Conservation (phyloP, 768 basidiomycete species). For the Chalciporus piperatus region DNA sequence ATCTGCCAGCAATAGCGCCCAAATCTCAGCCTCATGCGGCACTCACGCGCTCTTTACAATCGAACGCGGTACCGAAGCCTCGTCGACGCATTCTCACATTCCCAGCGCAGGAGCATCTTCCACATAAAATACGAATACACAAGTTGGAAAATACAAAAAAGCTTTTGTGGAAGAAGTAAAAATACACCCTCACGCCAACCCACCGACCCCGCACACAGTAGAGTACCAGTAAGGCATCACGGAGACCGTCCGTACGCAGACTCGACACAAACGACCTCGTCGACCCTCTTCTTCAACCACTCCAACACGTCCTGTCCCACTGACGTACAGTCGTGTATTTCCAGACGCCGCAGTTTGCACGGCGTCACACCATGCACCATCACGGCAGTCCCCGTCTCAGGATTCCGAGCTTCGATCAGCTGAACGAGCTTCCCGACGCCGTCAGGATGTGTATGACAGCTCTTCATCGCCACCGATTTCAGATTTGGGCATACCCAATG, state of each 20-base stretch:
- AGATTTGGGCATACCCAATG: conserved; percentile 68
- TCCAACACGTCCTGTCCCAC: conserved; percentile 66
- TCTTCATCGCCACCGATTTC: conserved; percentile 56
- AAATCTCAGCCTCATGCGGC: conserved; percentile 7
- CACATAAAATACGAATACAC: conserved; percentile 23
- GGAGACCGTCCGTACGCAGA: conserved; percentile 46
- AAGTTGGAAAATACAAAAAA: conserved; percentile 2
- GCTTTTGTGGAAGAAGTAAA: conserved; percentile 5
- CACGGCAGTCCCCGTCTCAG: conserved; percentile 37
- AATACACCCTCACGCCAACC: neutral
- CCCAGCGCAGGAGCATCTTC: too few relatives aligned
- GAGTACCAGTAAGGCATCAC: conserved; percentile 6
- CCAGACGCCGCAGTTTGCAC: conserved; percentile 51
- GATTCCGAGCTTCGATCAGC: conserved; percentile 71
- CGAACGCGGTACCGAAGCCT: too few relatives aligned
- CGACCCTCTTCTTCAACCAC: conserved; percentile 63
- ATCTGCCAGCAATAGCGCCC: neutral
- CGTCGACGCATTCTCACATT: too few relatives aligned
- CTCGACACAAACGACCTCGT: conserved; percentile 61
- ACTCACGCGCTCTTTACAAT: conserved; percentile 10
- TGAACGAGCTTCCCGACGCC: conserved; percentile 66
- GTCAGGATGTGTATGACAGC: conserved; percentile 63
- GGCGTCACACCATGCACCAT: conserved; percentile 49
- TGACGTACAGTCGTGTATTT: conserved; percentile 63
- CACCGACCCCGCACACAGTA: too few relatives aligned